Percentiles rank a stretch among this genome's conserved stretches.
Conservation (phyloP, 495 filamentous ascomycete species). For the Penicillium cataractarum region DNA sequence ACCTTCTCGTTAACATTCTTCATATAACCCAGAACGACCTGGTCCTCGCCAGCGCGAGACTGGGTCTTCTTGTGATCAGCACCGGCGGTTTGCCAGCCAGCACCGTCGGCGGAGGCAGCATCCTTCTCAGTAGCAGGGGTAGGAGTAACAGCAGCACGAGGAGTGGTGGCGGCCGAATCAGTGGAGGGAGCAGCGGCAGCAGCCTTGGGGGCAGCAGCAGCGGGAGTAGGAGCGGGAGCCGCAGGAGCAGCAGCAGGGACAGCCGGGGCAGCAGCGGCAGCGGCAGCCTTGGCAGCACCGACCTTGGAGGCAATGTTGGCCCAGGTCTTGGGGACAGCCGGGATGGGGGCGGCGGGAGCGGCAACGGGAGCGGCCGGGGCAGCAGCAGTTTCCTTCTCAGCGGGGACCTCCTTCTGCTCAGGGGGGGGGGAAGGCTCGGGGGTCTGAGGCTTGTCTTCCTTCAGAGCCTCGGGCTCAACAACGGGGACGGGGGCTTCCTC, state of each 20-base stretch:
- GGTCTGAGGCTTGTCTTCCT: slow-evolving; percentile 56
- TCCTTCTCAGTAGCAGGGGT: slow-evolving; percentile 48
- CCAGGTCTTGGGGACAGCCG: slow-evolving; percentile 80
- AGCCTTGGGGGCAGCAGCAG: slow-evolving; percentile 35
- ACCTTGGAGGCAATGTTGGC: slow-evolving; percentile 71
- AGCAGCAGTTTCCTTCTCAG: slow-evolving; percentile 51
- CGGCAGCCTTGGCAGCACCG: slow-evolving; percentile 26
- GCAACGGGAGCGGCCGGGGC: slow-evolving; percentile 1
- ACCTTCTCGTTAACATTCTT: slow-evolving; percentile 93
- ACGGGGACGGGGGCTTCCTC: slow-evolving; percentile 36
- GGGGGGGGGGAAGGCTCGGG: slow-evolving; percentile 51
- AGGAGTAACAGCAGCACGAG: slow-evolving; percentile 36
- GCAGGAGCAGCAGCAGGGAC: slow-evolving; percentile 38
- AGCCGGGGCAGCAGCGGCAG: slow-evolving; percentile 39
- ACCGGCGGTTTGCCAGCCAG: slow-evolving; percentile 82
- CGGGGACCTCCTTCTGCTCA: slow-evolving; percentile 50
- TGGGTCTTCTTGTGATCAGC: slow-evolving; percentile 78
- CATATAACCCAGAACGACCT: slow-evolving; percentile 78
- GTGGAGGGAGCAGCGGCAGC: slow-evolving; percentile 43
- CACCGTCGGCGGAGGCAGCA: slow-evolving; percentile 48
- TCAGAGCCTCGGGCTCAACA: slow-evolving; percentile 51
- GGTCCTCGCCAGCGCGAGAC: slow-evolving; percentile 66
- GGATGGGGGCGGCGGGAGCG: slow-evolving; percentile 38
- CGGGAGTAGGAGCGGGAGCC: slow-evolving; percentile 36
- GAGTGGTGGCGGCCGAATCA: slow-evolving; percentile 36